Base-by-base conservation (phyloP, 495 filamentous ascomycete genomes). In the Lasiosphaeria ovina region DNA sequence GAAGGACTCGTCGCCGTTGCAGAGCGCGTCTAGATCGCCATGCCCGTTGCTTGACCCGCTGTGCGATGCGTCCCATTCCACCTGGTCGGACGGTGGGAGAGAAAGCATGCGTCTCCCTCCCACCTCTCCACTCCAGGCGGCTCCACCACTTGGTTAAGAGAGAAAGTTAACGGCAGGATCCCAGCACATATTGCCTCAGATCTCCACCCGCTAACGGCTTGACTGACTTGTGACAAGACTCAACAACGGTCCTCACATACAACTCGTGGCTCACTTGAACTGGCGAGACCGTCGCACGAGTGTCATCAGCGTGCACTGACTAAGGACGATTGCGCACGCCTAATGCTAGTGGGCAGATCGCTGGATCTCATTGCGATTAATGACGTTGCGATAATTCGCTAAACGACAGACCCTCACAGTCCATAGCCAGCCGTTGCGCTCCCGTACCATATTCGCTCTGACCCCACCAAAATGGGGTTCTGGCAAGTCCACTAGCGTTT, bases 211-310 rank as follows among this genome's bases (percentile, higher is more conserved):
- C 67, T 54, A 63, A 62, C 59, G 63, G 51, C 51, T 56, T 53
- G 38, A 69, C 62, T 72, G 70, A 72, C 70, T 70, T 65, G 51
- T 59, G 34, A 36, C 52, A 40, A 51, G 47, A 65, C 59, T 57
- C 60, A 49, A 56, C 51, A 50, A 61, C 54, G 64, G 68, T 56
- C 61, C 54, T 60, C 68, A 32, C 48, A 45, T n/a, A 50, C 55
- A 31, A 40, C 61, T 62, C 50, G 60, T 60, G 58, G 51, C 51
- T 61, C 59, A 60, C 24, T 55, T 33, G 58, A 56, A 40, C 54
- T 59, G 60, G 63, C 59, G 54, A 66, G 64, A 66, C 63, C 66
- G 63, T 72, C 62, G 64, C 64, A 70, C 68, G 50, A 65, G 60
- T 65, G 62, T 66, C 59, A 63, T 72, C 68, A 65, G 51, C 54